Base-by-base conservation (phyloP, 164 flowering plant species). In the Nymphaea thermarum region DNA sequence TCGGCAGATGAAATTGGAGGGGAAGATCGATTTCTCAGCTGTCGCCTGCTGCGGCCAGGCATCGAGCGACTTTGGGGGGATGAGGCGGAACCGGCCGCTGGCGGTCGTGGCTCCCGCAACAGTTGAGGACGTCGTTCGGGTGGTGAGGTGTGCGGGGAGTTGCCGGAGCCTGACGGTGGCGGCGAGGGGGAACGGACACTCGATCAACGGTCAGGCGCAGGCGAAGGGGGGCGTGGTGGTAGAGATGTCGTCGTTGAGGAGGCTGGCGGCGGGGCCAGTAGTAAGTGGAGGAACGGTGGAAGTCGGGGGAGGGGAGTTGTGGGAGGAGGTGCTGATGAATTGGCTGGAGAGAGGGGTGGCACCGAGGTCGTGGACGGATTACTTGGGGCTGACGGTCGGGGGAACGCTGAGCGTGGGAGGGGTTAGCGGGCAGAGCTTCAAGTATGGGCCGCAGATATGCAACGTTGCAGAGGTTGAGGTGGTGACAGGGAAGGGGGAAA, bases 381-480 rank as follows among this genome's bases (percentile, higher is more conserved):
- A 90, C 60, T 82, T 93, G 1, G 83, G 86, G 12, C 57, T 93
- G 43, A 91, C 94, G 16, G 97, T 93, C 12, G 98, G 98, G 10
- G 98, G 98, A 17, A 93, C 97, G 11, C 64, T 93, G 25, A 89
- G 94, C 0, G 87, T 87, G 79, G 98, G 92, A 65, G 98, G 98
- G 10, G 82, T 93, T 1, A 86, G 98, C 61, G 98, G 98, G 4
- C 97, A 93, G 79, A 75, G 91, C 18, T 93, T 89, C 79, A 85
- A 85, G 1, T 81, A 75, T 72, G 97, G 98, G 2, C 98, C 98
- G 0, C 98, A 91, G 73, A 81, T 84, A 43, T 78, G 83, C 3
- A 91, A 91, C 71, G 96, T 93, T 2, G 25, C 79, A 66, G 94
- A 93, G 75, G n/a, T 93, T 36, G 92, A 91, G 66, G 94, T 91